phyloP scores from a whole-genome alignment of 2,329 filamentous ascomycete genomes.

The Colletotrichum coccodes region DNA sequence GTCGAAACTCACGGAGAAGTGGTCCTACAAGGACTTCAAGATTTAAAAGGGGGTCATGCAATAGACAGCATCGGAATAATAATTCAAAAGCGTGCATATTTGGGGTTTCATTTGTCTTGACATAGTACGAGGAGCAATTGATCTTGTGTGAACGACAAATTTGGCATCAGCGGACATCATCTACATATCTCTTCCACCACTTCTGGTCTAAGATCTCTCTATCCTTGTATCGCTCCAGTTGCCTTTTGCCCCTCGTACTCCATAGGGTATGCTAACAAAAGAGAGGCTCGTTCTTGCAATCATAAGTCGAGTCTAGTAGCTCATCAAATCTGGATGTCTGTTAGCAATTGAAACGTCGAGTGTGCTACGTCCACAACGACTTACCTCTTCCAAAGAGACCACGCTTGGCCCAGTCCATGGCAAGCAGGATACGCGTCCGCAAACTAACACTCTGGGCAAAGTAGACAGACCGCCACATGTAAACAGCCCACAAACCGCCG shows the following conservation, averaged over 20 bases:
- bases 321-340: slow-evolving; percentile 45
- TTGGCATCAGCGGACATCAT: slow-evolving; percentile 4
- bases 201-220: not conserved
- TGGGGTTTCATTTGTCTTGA: not conserved
- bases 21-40: slow-evolving; percentile 93
- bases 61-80: slow-evolving; percentile 9
- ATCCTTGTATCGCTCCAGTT: not conserved
- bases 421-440: slow-evolving; percentile 85
- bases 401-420: slow-evolving; percentile 99
- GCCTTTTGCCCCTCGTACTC: slow-evolving; percentile 11
- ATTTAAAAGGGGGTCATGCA: slow-evolving; percentile 11
- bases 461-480: slow-evolving; percentile 95
- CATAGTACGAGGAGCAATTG: not conserved
- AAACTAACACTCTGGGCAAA: slow-evolving; percentile 98
- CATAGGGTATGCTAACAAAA: slow-evolving; percentile 23
- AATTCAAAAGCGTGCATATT: slow-evolving; percentile 25
- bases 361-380: slow-evolving; percentile 43
- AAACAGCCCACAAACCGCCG: slow-evolving; percentile 91
- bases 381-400: slow-evolving; percentile 94
- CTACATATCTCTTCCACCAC: not conserved
- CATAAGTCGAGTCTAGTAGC: slow-evolving; percentile 37
- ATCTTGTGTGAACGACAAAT: not conserved
- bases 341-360: slow-evolving; percentile 1
- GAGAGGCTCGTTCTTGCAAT: slow-evolving; percentile 1
- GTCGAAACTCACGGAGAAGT: slow-evolving; percentile 90